Conservation (phyloP, 805 yeast genomes). For the Cyberlindnera mississippiensis region DNA sequence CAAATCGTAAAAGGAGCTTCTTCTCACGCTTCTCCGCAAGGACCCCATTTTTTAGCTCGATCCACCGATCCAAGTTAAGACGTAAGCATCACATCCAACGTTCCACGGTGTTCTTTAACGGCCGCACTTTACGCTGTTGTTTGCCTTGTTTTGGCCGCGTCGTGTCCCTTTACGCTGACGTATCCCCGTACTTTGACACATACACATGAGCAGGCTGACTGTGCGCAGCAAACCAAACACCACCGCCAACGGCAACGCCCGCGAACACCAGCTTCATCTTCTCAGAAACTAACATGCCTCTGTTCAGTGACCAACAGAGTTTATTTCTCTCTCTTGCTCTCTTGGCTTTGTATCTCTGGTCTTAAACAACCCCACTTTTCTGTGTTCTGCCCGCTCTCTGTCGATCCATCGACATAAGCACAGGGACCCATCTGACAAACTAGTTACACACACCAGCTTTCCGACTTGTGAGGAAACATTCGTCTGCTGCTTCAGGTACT, state of each 20-base stretch:
- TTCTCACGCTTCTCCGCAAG: slow-evolving; percentile 9
- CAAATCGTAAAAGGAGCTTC: slow-evolving; percentile 3
- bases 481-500: neutral
- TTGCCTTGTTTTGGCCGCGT: neutral
- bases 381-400: slow-evolving; percentile 6
- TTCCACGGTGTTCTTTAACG: neutral
- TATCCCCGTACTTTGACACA: slow-evolving; percentile 8
- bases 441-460: neutral
- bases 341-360: slow-evolving; percentile 17
- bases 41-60: slow-evolving; percentile 4
- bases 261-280: neutral
- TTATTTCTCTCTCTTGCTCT: slow-evolving; percentile 9
- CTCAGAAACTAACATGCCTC: neutral
- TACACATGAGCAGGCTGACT: neutral
- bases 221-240: neutral
- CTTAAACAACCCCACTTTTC: slow-evolving; percentile 1
- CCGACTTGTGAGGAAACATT: slow-evolving; percentile 7
- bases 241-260: neutral
- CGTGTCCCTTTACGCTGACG: neutral
- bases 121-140: neutral
- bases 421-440: neutral
- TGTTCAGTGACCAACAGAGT: slow-evolving; percentile 13
- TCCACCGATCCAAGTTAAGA: slow-evolving; percentile 16
- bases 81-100: slow-evolving; percentile 9
- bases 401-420: neutral